phyloP scores from a whole-genome alignment of 148 eudicot genomes.

The Vaccinium myrtillus region DNA sequence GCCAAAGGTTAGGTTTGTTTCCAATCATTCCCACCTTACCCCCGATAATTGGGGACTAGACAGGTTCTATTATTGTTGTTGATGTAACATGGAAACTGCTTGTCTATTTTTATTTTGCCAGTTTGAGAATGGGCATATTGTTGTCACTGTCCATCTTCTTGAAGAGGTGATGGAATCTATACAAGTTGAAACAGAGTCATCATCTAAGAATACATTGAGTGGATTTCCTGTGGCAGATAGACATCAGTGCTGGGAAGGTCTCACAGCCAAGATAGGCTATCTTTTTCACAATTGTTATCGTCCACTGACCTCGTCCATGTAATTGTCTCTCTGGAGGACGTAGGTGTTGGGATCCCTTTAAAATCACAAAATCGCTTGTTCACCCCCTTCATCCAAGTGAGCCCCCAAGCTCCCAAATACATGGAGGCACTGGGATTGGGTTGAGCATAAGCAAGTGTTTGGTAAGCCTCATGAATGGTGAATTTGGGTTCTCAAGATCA shows the following conservation, averaged over 20 bases:
- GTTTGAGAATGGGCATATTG: slow-evolving; percentile 89
- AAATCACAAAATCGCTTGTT: slow-evolving; percentile 77
- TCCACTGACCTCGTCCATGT: slow-evolving; percentile 49
- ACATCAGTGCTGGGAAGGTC: slow-evolving; percentile 68
- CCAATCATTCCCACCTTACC: too few relatives aligned
- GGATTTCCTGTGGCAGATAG: slow-evolving; percentile 74
- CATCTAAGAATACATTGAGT: slow-evolving; percentile 60
- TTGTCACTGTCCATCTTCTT: slow-evolving; percentile 74
- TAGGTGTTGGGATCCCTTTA: slow-evolving; percentile 80
- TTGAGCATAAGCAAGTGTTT: slow-evolving; percentile 58
- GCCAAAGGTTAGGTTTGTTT: too few relatives aligned
- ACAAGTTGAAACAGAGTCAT: slow-evolving; percentile 49
- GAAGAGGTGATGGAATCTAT: slow-evolving; percentile 67
- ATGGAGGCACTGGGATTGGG: slow-evolving; percentile 73
- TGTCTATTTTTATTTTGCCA: slow-evolving; percentile 30
- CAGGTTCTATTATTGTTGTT: too few relatives aligned
- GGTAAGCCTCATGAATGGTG: slow-evolving; percentile 85
- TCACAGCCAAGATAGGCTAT: slow-evolving; percentile 41
- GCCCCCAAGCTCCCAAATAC: slow-evolving; percentile 60
- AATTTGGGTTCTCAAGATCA: slow-evolving; percentile 63
- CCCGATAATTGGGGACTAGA: too few relatives aligned
- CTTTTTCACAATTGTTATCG: neutral
- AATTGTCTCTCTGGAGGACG: slow-evolving; percentile 86
- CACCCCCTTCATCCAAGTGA: slow-evolving; percentile 94
- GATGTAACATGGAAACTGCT: slow-evolving; percentile 2